phyloP scores from a whole-genome alignment of 176 grass and related monocot genomes.

The Oryza australiensis region DNA sequence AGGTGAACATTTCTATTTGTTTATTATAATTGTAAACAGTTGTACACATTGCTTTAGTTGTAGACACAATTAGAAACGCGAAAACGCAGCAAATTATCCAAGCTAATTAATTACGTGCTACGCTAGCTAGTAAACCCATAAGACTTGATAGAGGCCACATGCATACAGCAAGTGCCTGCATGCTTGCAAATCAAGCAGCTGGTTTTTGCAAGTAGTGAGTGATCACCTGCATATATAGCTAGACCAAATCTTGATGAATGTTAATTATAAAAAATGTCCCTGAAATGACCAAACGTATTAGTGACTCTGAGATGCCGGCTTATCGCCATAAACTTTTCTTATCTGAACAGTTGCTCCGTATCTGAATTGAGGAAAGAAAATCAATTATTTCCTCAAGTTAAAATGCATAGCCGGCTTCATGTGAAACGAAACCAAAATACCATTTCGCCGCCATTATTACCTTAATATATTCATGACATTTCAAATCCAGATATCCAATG shows the following conservation, averaged over 20 bases:
- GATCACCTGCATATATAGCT: slow-evolving; percentile 25
- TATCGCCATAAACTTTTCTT: slow-evolving; percentile 50
- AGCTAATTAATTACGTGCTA: too few relatives aligned
- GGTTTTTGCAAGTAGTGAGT: slow-evolving; percentile 17
- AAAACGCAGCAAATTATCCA: neutral
- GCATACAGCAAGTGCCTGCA: neutral
- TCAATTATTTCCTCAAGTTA: slow-evolving; percentile 30
- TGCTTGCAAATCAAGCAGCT: neutral
- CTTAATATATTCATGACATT: slow-evolving; percentile 37
- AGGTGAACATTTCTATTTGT: too few relatives aligned
- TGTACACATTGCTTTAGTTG: neutral
- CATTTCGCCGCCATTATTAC: slow-evolving; percentile 42
- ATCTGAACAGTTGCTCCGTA: slow-evolving; percentile 35
- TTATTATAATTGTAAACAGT: too few relatives aligned
- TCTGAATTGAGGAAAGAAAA: slow-evolving; percentile 33
- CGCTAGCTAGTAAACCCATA: too few relatives aligned
- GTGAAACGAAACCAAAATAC: slow-evolving; percentile 26
- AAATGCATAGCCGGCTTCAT: slow-evolving; percentile 9
- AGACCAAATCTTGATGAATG: slow-evolving; percentile 47
- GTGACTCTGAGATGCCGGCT: slow-evolving; percentile 59
- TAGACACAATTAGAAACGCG: neutral
- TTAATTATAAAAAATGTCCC: slow-evolving; percentile 37
- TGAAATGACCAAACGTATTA: slow-evolving; percentile 57
- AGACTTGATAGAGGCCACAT: neutral
- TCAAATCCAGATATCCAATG: slow-evolving; percentile 20